Base-by-base conservation (phyloP, 2,329 filamentous ascomycete genomes). In the Trichoderma guizhouense region DNA sequence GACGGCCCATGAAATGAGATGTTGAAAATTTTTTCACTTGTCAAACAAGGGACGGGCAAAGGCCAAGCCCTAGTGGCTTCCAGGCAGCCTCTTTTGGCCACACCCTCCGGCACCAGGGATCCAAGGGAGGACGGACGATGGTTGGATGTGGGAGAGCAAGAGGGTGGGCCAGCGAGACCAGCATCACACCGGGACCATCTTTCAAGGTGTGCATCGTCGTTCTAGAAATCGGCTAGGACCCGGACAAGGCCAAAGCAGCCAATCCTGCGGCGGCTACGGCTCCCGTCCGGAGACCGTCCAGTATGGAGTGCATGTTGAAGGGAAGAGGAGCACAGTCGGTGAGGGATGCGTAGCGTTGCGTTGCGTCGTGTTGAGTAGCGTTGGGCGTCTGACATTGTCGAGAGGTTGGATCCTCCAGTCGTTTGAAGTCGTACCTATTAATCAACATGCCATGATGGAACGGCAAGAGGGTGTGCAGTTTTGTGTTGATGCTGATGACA, bases 21-120 rank as follows among this genome's bases (percentile, higher is more conserved):
- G 36, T 58, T 64, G 71, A 74, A 74, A 53, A 74, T 62, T 32
- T 74, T 73, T 74, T 73, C 72, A 70, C 67, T 68, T 71, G 72
- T 70, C 65, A 63, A 73, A 71, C 63, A 68, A 73, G 73, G 63
- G 64, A 67, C 69, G 65, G 69, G 66, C 71, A 62, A 72, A 61
- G 21, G 34, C 55, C 63, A 63, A 72, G 70, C 70, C 70, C 61
- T 71, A 65, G 69, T 7, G 61, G 69, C 69, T 14, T 55, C 69
- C 28, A 71, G 69, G 69, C 69, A 71, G 53, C 70, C 57, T 26
- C 39, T 72, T 72, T 69, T n/a, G 70, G 70, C 70, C 70, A 72
- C 70, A 66, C 70, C 70, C 64, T 57, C 70, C 64, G 65, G 55
- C 36, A 14, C 60, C 66, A 74, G 61, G 62, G 66, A 53, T 67